Evolutionary conservation across 2,329 filamentous ascomycete species (phyloP), one percentile per base, ranked within the genome.

Genomic region (Diplodia mutila): DNA sequence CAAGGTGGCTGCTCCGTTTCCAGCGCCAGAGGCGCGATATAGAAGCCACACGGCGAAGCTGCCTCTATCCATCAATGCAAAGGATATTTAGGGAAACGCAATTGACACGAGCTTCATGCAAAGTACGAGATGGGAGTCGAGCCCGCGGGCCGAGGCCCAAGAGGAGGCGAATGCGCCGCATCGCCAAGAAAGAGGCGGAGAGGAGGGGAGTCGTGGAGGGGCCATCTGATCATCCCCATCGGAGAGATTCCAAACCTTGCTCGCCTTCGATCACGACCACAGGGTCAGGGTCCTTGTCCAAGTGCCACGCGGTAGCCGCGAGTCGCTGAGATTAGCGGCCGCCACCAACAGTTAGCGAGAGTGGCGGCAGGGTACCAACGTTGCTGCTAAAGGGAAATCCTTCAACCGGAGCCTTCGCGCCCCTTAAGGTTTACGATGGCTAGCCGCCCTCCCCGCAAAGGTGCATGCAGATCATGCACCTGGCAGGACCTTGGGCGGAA

Each of bases 261-360:
- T n/a, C n/a, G n/a, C n/a, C n/a, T n/a, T n/a, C n/a, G n/a, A n/a
- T n/a, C n/a, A n/a, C n/a, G n/a, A n/a, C n/a, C n/a, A n/a, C 8
- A 9, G 21, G 34, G 12, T 37, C 2, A 32, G 16, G 12, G 57
- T 25, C 37, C n/a, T 9, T 8, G 18, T n/a, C 25, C 48, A 23
- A 18, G 9, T 32, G 16, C 39, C 23, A 48, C 57, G 39, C 18
- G 52, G 52, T 34, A 25, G 32, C 9, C 21, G n/a, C n/a, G n/a
- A n/a, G n/a, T n/a, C n/a, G n/a, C n/a, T n/a, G n/a, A 48, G 39
- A 61, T 49, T 32, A 48, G 57, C 57, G 39, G 57, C 23, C 21
- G 39, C 39, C 34, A 37, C 39, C 39, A 61, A 49, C n/a, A n/a
- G 12, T 21, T 61, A 27, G 55, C 55, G 55, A 42, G 39, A 42